Evolutionary conservation across 2,329 filamentous ascomycete species (phyloP).

Genomic region (Pseudopithomyces maydicus): DNA sequence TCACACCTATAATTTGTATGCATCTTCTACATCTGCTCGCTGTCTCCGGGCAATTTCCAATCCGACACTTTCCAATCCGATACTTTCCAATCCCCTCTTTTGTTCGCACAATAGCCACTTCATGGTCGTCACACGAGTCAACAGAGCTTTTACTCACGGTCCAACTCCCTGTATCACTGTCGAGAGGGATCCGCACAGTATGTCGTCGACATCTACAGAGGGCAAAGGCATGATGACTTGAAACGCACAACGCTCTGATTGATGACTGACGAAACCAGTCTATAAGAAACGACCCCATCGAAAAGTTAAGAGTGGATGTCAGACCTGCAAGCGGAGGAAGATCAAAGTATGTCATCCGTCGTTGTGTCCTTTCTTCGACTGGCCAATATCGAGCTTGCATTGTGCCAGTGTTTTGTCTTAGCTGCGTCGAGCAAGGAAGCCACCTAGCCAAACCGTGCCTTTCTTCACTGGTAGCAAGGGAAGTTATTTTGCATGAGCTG

Average conservation of each 20-base stretch:
- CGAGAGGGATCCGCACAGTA: background rate
- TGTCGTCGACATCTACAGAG: background rate
- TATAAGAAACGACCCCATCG: constrained; percentile 19
- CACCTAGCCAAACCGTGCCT: background rate
- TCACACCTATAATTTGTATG: background rate
- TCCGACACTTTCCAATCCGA: background rate
- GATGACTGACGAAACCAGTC: constrained; percentile 2
- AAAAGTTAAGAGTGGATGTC: constrained; percentile 21
- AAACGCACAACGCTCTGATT: background rate
- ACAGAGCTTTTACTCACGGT: background rate
- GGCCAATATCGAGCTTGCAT: too few relatives aligned
- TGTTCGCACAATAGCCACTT: background rate
- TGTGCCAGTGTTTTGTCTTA: background rate
- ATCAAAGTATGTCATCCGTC: constrained; percentile 13
- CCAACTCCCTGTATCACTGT: background rate
- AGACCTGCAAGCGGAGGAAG: constrained; percentile 19
- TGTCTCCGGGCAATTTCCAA: background rate
- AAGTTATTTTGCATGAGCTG: background rate
- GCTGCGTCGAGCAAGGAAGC: background rate
- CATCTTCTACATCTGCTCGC: background rate
- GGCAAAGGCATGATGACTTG: background rate
- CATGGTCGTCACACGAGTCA: background rate
- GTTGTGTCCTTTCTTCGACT: too few relatives aligned
- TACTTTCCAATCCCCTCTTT: background rate
- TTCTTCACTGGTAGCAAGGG: background rate